Evolutionary conservation across 768 basidiomycete species (phyloP), one percentile per base, ranked within the genome.

Genomic region (Fomitopsis pulvina): DNA sequence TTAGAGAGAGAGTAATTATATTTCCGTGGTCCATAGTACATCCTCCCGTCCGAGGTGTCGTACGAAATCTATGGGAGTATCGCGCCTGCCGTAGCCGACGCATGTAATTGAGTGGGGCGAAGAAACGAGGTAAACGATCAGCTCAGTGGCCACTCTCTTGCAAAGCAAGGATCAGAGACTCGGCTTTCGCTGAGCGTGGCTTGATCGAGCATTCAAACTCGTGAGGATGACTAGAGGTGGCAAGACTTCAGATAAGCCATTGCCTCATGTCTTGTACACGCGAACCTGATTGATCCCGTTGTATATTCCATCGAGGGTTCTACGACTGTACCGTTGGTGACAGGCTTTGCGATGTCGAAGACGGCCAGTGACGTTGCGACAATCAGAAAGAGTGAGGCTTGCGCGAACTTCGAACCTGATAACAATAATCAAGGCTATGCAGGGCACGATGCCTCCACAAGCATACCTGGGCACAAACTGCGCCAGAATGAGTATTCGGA

Each of bases 371-470:
- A 61, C 24, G 67, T 67, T 3, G 70, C 65, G 11, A 67, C 61
- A 60, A 67, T 69, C 24, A 74, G 14, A 14, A 60, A 66, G 3
- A 67, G 47, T 2, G 68, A 71, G 1, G 68, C 63, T 18, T 75
- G 70, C 4, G 71, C 75, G 32, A 79, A 57, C 41, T 71, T 48
- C 22, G 66, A 60, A 5, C 75, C 76, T 27, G 71, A 70, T 16
- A 26, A 11, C 10, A 11, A 18, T 21, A 14, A 37, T n/a, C 11
- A n/a, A 32, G 24, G 18, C 18, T 11, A 3, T 24, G 21, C 11
- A 5, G 11, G 21, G 37, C 22, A 45, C 27, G 34, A 53, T 48
- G 29, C 5, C 16, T 42, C 7, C 29, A 20, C 5, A 10, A 69
- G 48, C 26, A 66, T 59, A 9, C 76, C 78, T n/a, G 74, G 58